A percentile compares a stretch with the other conserved stretches of the same genome.
Conservation (phyloP, 2,329 filamentous ascomycete species). For the Exophiala mesophila region DNA sequence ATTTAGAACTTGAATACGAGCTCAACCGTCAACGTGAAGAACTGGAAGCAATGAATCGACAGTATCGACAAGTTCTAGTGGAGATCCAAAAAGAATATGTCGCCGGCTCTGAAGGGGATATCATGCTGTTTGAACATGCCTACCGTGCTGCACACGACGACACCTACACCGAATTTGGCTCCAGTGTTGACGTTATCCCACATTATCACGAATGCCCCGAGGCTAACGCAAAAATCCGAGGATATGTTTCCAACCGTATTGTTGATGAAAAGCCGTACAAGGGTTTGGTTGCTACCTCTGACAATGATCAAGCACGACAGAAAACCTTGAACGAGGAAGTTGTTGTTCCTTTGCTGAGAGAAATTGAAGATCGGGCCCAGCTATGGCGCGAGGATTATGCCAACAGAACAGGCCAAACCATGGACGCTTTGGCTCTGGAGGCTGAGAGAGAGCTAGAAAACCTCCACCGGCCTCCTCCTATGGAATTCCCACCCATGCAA, state of each 20-base stretch:
- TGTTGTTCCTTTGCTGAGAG: slow-evolving; percentile 21
- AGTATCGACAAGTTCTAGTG: slow-evolving; percentile 31
- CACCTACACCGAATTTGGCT: slow-evolving; percentile 37
- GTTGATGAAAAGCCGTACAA: slow-evolving; percentile 26
- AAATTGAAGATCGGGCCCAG: slow-evolving; percentile 19
- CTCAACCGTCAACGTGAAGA: slow-evolving; percentile 31
- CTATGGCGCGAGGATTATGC: slow-evolving; percentile 15
- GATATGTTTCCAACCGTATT: slow-evolving; percentile 24
- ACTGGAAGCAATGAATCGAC: slow-evolving; percentile 31
- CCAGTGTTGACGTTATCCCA: slow-evolving; percentile 29
- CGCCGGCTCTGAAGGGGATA: slow-evolving; percentile 36
- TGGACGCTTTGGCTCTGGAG: slow-evolving; percentile 19
- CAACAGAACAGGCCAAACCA: slow-evolving; percentile 13
- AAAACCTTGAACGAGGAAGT: slow-evolving; percentile 26
- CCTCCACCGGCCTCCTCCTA: slow-evolving; percentile 12
- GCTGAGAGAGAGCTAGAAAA: slow-evolving; percentile 19
- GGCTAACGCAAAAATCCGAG: slow-evolving; percentile 20
- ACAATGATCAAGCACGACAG: slow-evolving; percentile 23
- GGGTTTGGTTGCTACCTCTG: slow-evolving; percentile 14
- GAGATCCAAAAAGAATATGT: slow-evolving; percentile 32
- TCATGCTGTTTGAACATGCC: slow-evolving; percentile 37
- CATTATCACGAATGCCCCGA: slow-evolving; percentile 25
- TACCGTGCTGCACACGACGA: slow-evolving; percentile 38
- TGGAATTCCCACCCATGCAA: no score
- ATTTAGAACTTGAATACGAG: slow-evolving; percentile 31